Evolutionary conservation across 345 rosid species (phyloP), one percentile per base, ranked within the genome.

Genomic region (Corchorus capsularis): DNA sequence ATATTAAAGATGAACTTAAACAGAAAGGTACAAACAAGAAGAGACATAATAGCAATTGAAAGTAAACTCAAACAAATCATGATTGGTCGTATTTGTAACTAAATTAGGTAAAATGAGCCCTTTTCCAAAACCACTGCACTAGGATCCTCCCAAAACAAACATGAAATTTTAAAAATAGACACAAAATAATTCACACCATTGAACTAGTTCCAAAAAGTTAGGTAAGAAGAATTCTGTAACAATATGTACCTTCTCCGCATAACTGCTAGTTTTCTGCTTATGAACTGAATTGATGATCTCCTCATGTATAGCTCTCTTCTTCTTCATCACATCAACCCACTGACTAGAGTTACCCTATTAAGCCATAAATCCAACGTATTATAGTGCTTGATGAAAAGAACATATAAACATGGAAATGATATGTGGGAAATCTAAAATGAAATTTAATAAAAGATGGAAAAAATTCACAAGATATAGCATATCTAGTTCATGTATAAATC

Each of bases 251-350:
- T 86, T 77, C 61, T 91, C 90, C 68, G 73, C 62, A 69, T 79
- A 89, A 72, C 85, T 87, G 77, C 62, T 82, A 60, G 90, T 84
- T 49, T 15, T 86, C 69, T 90, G 91, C 79, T 87, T 85, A 62
- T 84, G 96, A 55, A 92, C 94, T 77, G 83, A 78, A 79, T 84
- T 86, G 69, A 96, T 93, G 71, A 96, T 80, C 74, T 78, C 63
- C 79, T 96, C 96, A 77, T 96, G 99, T 47, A 93, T 73, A 15
- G 85, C 98, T 83, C 99, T 89, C 81, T 96, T 93, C 71, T 57
- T 85, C 89, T 96, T 93, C 99, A 93, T 96, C 73, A 96, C 98
- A 90, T 93, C 98, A 37, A 84, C 94, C 98, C 93, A 86, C 75
- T 89, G 92, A 61, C 87, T 73, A 72, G 90, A 49, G 50, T 89